A percentile compares a stretch with the other conserved stretches of the same genome.
These are phyloP conservation scores for Hypoxylon sp. DNA, from an alignment of 2,329 filamentous ascomycete species.

Conservation along the genomic window DNA sequence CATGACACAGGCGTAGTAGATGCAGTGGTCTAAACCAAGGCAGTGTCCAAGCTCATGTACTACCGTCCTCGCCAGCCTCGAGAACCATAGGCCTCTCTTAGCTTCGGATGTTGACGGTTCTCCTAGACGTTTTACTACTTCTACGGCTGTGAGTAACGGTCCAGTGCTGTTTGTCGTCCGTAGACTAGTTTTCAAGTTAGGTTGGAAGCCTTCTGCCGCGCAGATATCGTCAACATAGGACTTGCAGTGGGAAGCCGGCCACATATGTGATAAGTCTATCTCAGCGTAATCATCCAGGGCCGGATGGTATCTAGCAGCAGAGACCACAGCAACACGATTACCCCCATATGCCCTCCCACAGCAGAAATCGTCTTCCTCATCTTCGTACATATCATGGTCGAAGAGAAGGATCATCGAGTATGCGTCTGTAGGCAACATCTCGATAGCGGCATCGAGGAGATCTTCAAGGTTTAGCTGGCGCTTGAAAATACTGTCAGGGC, in stretches of 20 bases:
- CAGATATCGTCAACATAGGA: slow-evolving; percentile 62
- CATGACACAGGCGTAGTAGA: slow-evolving; percentile 76
- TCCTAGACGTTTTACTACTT: slow-evolving; percentile 45
- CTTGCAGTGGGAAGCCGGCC: slow-evolving; percentile 75
- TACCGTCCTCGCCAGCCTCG: slow-evolving; percentile 69
- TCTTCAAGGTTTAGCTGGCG: slow-evolving; percentile 73
- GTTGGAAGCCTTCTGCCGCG: slow-evolving; percentile 34
- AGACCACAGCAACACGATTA: slow-evolving; percentile 73
- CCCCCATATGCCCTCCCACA: slow-evolving; percentile 77
- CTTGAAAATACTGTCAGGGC: slow-evolving; percentile 62
- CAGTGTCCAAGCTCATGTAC: slow-evolving; percentile 78
- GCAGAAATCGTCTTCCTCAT: slow-evolving; percentile 75
- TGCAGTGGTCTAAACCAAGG: slow-evolving; percentile 75
- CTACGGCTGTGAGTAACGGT: slow-evolving; percentile 53
- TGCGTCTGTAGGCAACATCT: slow-evolving; percentile 69
- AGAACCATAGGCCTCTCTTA: slow-evolving; percentile 68
- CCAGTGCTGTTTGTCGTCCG: not conserved
- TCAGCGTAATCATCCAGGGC: slow-evolving; percentile 58
- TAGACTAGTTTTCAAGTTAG: not conserved
- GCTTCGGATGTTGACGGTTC: slow-evolving; percentile 49
- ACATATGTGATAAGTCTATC: slow-evolving; percentile 67
- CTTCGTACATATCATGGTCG: slow-evolving; percentile 75
- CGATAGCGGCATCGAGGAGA: slow-evolving; percentile 70
- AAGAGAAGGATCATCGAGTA: slow-evolving; percentile 71
- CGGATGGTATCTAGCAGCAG: slow-evolving; percentile 73